Conservation (phyloP, 257 asterid species). For the Salvia miltiorrhiza region DNA sequence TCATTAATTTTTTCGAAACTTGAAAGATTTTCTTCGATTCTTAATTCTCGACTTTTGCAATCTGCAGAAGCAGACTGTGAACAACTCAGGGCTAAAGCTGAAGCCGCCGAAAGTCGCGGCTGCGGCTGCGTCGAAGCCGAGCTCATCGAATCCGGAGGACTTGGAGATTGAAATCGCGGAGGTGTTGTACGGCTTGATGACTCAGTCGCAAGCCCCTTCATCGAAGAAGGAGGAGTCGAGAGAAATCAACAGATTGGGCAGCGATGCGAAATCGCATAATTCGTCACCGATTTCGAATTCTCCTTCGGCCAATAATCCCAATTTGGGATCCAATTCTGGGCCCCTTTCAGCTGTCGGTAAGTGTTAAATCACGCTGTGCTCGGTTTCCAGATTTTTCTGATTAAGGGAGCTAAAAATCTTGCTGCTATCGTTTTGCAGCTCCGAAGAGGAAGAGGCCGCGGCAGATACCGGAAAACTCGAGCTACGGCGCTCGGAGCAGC, state of each 20-base stretch:
- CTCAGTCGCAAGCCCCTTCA: too few relatives aligned
- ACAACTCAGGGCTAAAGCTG: conserved; percentile 41
- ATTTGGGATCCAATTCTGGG: conserved; percentile 35
- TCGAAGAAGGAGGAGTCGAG: too few relatives aligned
- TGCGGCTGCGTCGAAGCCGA: conserved; percentile 34
- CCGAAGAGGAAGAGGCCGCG: too few relatives aligned
- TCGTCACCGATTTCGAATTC: conserved; percentile 72
- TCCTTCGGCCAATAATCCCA: conserved; percentile 29
- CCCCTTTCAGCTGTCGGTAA: too few relatives aligned
- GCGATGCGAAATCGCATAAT: conserved; percentile 50
- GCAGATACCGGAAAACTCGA: too few relatives aligned
- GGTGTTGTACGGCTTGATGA: too few relatives aligned
- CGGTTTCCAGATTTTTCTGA: too few relatives aligned
- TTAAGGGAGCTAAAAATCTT: too few relatives aligned
- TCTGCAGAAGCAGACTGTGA: conserved; percentile 53
- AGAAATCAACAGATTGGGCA: too few relatives aligned
- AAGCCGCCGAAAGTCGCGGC: conserved; percentile 64
- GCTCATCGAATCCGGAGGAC: conserved; percentile 78
- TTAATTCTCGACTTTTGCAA: conserved; percentile 1
- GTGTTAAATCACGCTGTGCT: too few relatives aligned
- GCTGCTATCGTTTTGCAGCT: too few relatives aligned
- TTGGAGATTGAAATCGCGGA: conserved; percentile 89
- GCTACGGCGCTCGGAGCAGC: too few relatives aligned
- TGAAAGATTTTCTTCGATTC: not conserved
- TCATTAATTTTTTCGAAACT: not conserved